Percentiles rank a stretch among this genome's conserved stretches.
These are phyloP conservation scores for Liquidambar formosana DNA, from an alignment of 164 flowering plant species.

Conservation along the genomic window DNA sequence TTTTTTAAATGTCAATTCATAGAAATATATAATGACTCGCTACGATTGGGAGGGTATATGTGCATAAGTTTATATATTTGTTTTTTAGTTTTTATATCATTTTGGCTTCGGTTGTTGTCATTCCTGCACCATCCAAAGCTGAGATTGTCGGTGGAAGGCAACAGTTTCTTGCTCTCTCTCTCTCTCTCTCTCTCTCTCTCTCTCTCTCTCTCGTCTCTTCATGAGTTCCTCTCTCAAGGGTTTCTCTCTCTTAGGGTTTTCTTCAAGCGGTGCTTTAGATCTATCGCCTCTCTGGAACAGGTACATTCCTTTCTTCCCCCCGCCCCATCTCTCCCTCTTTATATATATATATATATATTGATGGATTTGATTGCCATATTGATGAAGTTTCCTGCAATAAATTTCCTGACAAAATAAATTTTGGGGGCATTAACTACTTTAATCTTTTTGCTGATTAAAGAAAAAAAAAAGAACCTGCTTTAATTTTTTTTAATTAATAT, in stretches of 20 bases:
- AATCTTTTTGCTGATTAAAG: too few species aligned
- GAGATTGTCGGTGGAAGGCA: background rate
- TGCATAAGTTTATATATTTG: too few species aligned
- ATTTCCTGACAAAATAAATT: background rate
- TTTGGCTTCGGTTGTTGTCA: background rate
- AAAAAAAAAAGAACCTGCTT: too few species aligned
- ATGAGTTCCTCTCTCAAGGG: background rate
- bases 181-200: background rate
- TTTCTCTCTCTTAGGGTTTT: background rate
- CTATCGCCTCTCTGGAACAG: background rate
- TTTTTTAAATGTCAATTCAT: too few species aligned
- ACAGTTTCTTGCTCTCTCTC: background rate
- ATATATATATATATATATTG: background rate
- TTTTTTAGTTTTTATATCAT: too few species aligned
- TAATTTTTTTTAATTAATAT: too few species aligned
- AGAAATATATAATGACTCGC: too few species aligned
- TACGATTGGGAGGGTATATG: too few species aligned
- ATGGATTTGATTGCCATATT: too few species aligned
- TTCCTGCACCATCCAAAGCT: background rate
- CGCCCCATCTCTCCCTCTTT: background rate
- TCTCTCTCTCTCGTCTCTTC: background rate
- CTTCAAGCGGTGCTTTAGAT: background rate
- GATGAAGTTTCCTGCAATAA: background rate
- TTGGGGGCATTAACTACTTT: background rate
- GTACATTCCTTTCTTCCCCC: background rate